phyloP scores from a whole-genome alignment of 2,329 filamentous ascomycete genomes.

The Botryotinia convoluta region DNA sequence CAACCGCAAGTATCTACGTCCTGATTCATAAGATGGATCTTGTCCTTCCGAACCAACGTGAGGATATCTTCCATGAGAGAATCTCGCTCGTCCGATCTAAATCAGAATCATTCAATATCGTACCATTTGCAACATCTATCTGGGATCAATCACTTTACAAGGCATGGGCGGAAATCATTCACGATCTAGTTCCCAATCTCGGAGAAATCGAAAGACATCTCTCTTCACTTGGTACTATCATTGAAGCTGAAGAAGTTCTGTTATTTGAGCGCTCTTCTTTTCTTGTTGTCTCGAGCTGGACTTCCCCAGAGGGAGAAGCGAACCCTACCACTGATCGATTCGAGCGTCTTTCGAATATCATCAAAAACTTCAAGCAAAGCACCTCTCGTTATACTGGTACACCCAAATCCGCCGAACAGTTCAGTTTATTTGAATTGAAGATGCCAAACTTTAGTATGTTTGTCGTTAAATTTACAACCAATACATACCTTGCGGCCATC shows the following conservation, averaged over 20 bases:
- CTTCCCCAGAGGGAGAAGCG: conserved; percentile 66
- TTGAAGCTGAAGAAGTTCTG: conserved; percentile 90
- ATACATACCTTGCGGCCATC: conserved; percentile 92
- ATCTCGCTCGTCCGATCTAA: conserved; percentile 73
- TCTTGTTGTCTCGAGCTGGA: conserved; percentile 91
- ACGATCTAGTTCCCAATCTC: conserved; percentile 94
- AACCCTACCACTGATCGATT: conserved; percentile 93
- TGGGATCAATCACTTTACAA: conserved; percentile 99
- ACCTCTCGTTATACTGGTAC: conserved; percentile 74
- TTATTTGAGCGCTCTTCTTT: conserved; percentile 96
- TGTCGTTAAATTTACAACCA: conserved; percentile 92
- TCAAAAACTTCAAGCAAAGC: conserved; percentile 96
- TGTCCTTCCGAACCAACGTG: conserved; percentile 74
- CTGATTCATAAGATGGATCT: conserved; percentile 99
- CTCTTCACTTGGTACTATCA: conserved; percentile 74
- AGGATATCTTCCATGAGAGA: conserved; percentile 80
- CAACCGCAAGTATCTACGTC: conserved; percentile 81
- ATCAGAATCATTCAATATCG: conserved; percentile 71
- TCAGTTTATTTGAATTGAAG: conserved; percentile 78
- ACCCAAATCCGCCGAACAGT: conserved; percentile 78
- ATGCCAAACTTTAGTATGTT: conserved; percentile 85
- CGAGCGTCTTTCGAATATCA: conserved; percentile 92
- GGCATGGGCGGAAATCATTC: conserved; percentile 97
- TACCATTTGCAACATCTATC: conserved; percentile 92
- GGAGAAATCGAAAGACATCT: conserved; percentile 84